phyloP scores from a whole-genome alignment of 495 filamentous ascomycete species.

The Extremus antarcticus region DNA sequence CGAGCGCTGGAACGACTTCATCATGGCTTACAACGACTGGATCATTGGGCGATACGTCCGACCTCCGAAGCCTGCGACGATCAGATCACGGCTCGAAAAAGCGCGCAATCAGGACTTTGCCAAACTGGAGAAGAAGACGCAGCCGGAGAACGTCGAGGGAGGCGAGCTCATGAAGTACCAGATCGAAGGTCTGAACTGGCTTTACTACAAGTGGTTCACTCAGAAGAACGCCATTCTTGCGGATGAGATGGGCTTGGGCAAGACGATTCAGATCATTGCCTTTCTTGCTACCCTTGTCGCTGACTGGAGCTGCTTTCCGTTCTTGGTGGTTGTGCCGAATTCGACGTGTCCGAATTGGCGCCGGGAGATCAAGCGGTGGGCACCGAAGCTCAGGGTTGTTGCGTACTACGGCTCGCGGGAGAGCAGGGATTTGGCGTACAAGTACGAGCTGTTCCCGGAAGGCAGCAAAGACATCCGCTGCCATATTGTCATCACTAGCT shows the following conservation, averaged over 20 bases:
- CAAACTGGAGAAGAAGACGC: constrained; percentile 54
- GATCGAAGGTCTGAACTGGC: constrained; percentile 87
- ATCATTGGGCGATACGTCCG: constrained; percentile 62
- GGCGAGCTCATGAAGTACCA: constrained; percentile 91
- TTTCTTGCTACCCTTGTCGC: constrained; percentile 56
- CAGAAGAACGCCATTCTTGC: constrained; percentile 85
- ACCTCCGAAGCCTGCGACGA: constrained; percentile 37
- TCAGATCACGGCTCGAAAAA: constrained; percentile 50
- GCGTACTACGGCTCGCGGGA: constrained; percentile 71
- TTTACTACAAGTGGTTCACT: constrained; percentile 80
- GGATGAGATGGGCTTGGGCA: constrained; percentile 98
- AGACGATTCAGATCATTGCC: constrained; percentile 89
- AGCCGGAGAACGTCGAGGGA: constrained; percentile 61
- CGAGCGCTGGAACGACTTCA: constrained; percentile 71
- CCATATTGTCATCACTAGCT: constrained; percentile 90
- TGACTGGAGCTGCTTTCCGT: constrained; percentile 79
- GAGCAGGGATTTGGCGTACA: constrained; percentile 56
- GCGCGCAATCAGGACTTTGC: constrained; percentile 55
- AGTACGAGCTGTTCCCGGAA: constrained; percentile 75
- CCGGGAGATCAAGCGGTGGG: constrained; percentile 91
- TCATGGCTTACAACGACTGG: constrained; percentile 73
- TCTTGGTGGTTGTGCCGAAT: constrained; percentile 86
- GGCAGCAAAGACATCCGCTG: constrained; percentile 53
- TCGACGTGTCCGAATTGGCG: constrained; percentile 95
- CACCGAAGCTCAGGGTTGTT: constrained; percentile 73